phyloP scores from a whole-genome alignment of 73 alveolate genomes.

The Symbiodinium natans region DNA sequence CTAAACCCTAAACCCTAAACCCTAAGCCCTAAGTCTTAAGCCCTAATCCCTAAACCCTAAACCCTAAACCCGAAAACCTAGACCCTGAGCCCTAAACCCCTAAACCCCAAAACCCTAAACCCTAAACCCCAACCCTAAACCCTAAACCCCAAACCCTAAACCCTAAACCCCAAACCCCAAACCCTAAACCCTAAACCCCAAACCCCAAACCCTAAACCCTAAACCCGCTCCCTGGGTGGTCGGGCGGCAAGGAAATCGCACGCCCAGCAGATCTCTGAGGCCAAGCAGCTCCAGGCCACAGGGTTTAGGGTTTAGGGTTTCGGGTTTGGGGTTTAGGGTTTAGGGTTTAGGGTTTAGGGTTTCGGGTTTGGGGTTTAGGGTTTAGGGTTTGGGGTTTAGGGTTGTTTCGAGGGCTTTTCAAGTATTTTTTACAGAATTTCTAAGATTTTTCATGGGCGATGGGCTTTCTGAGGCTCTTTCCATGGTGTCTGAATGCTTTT shows the following conservation, averaged over 20 bases:
- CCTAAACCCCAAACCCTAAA: too few relatives aligned
- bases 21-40: not conserved
- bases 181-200: too few relatives aligned
- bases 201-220: not conserved
- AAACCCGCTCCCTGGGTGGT: not conserved
- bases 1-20: not conserved
- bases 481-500: not conserved
- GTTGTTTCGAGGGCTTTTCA: not conserved
- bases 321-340: too few relatives aligned
- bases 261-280: slow-evolving; percentile 58
- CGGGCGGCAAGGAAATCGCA: slow-evolving; percentile 39
- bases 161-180: too few relatives aligned
- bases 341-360: too few relatives aligned
- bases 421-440: not conserved
- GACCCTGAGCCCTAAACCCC: too few relatives aligned
- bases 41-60: too few relatives aligned
- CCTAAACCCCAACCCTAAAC: too few relatives aligned
- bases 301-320: not conserved
- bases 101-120: too few relatives aligned
- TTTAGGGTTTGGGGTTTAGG: too few relatives aligned
- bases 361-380: too few relatives aligned
- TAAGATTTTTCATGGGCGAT: not conserved
- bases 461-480: not conserved
- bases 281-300: slow-evolving; percentile 43
- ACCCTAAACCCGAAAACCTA: too few relatives aligned